Evolutionary conservation across 768 basidiomycete genomes (phyloP).

Genomic region (Panaeolus papilionaceus): DNA sequence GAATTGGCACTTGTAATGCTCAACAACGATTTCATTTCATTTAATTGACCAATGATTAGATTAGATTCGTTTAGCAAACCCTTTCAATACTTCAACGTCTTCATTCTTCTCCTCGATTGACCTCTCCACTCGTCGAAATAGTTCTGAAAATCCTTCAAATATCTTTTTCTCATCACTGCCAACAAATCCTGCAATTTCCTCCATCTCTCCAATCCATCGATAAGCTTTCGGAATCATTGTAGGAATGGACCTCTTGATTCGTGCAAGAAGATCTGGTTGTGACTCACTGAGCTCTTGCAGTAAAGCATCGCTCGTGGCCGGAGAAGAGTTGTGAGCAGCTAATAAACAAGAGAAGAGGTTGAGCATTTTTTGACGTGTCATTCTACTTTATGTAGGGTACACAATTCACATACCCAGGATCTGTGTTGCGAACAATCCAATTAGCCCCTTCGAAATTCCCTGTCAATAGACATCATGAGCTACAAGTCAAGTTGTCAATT

Average conservation of each 20-base stretch:
- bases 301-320: constrained; percentile 65
- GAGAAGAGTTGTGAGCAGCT: constrained; percentile 64
- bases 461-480: constrained; percentile 27
- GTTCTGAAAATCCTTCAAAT: constrained; percentile 52
- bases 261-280: constrained; percentile 49
- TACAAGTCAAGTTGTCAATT: constrained; percentile 11
- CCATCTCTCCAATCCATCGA: constrained; percentile 68
- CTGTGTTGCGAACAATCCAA: constrained; percentile 59
- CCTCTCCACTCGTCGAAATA: constrained; percentile 50
- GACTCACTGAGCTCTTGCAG: constrained; percentile 53
- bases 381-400: constrained; percentile 17
- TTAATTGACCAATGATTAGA: constrained; percentile 19
- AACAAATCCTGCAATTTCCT: constrained; percentile 65
- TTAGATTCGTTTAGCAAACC: constrained; percentile 43
- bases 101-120: constrained; percentile 40
- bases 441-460: constrained; percentile 64
- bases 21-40: neutral
- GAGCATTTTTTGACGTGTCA: neutral
- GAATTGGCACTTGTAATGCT: constrained; percentile 18
- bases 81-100: constrained; percentile 46
- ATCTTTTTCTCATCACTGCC: constrained; percentile 49
- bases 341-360: constrained; percentile 12
- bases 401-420: constrained; percentile 48
- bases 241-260: constrained; percentile 45
- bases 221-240: constrained; percentile 68